These are phyloP conservation scores for Sabuloglossum arenarium DNA, from an alignment of 495 filamentous ascomycete species.

Conservation along the genomic window DNA sequence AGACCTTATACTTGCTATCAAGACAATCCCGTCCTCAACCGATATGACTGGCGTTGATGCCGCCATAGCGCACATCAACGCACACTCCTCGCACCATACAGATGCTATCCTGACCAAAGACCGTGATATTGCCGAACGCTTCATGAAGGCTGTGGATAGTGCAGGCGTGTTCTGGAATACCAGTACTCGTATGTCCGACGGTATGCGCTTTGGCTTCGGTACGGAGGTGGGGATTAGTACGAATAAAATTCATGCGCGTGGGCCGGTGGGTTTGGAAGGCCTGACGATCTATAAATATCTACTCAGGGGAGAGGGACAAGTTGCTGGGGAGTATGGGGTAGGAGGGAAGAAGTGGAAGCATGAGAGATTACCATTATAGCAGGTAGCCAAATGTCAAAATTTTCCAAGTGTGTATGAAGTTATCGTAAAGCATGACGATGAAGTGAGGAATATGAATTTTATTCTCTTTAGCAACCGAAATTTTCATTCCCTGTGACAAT, in stretches of 20 bases:
- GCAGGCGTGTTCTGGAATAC: constrained; percentile 95
- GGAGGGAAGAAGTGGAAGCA: constrained; percentile 54
- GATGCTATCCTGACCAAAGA: constrained; percentile 70
- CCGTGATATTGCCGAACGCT: constrained; percentile 41
- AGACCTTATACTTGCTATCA: constrained; percentile 64
- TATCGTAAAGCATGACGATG: background rate
- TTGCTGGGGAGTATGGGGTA: constrained; percentile 46
- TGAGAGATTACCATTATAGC: constrained; percentile 25
- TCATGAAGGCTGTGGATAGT: constrained; percentile 71
- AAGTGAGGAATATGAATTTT: background rate
- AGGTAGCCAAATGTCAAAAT: background rate
- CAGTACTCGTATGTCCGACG: constrained; percentile 83
- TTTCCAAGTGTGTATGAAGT: too few relatives aligned
- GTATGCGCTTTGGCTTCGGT: constrained; percentile 91
- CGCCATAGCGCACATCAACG: constrained; percentile 77
- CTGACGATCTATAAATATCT: constrained; percentile 95
- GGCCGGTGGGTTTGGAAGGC: constrained; percentile 84
- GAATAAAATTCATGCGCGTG: constrained; percentile 91
- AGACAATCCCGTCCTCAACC: constrained; percentile 33
- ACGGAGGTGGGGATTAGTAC: constrained; percentile 97
- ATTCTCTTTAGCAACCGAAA: background rate
- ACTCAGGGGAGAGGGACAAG: constrained; percentile 60
- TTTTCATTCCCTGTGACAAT: background rate
- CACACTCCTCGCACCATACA: constrained; percentile 83
- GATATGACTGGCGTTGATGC: constrained; percentile 27